Evolutionary conservation across 2,329 filamentous ascomycete genomes (phyloP), one percentile per base, ranked within the genome.

Genomic region (Aspergillus ruber): DNA sequence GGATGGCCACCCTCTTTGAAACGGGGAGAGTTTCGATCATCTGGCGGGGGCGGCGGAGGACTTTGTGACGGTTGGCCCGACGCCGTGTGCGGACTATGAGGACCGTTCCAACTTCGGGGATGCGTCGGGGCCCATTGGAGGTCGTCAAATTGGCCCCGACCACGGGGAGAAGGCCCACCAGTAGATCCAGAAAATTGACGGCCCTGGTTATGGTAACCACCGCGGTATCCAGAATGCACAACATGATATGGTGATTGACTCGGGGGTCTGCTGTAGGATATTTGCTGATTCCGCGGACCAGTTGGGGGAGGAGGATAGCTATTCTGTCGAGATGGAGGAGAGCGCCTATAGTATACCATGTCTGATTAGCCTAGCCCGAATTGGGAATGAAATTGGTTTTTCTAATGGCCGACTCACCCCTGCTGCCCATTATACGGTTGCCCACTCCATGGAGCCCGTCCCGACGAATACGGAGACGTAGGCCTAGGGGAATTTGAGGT

Each of bases 81-180:
- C 20, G 57, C 66, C 20, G 69, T 64, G 47, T 73, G 74, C 45
- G 66, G 63, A 46, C 59, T 65, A 32, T 72, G 56, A 48, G 70
- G 64, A 32, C 65, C 59, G 48, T 78, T 73, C 62, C 77, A 79
- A 57, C 76, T 74, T 46, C 75, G 74, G 15, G 77, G 73, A 43
- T 74, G 74, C 29, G 74, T 74, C 39, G 82, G 77, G 47, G 80
- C 85, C 85, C 88, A 90, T 41, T 88, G 86, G 2, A 83, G 65
- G 68, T 86, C 81, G 68, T 83, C 76, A 73, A 85, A 79, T 69
- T 83, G 72, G 29, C 72, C 75, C 54, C 79, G 72, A 32, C 82
- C 82, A 44, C 84, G 77, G 27, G 71, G 69, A 17, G 67, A 57
- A 27, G 66, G 61, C 1, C 65, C 57, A 43, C 63, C 64, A 27